Evolutionary conservation across 2,329 filamentous ascomycete species (phyloP), one percentile per base, ranked within the genome.

Genomic region (Sporothrix sp.): DNA sequence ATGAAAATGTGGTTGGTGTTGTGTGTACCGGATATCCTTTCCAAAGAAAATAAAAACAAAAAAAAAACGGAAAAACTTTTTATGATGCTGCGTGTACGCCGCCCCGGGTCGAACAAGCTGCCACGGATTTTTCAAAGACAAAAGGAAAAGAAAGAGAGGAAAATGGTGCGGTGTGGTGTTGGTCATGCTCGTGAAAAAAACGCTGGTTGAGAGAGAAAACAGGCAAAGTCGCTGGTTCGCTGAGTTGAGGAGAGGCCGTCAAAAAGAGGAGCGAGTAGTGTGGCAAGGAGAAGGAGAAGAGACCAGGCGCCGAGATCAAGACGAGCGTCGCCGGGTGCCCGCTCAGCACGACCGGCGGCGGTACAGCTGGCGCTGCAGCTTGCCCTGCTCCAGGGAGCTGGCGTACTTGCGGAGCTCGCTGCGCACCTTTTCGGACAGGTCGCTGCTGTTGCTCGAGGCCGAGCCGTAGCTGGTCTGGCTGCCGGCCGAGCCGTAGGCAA

Each of bases 321-420:
- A 23, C 9, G 21, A 6, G 21, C 38, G 32, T n/a, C 20, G 20
- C 18, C 11, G 43, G n/a, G 35, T 18, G n/a, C n/a, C n/a, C n/a
- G n/a, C n/a, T 36, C 51, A 80, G 62, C 74, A 71, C 27, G 77
- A 75, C 70, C 81, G 68, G 61, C 77, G 69, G 58, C 77, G 74
- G 59, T 78, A 74, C 48, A 71, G 64, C 54, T 87, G 77, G 51
- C 85, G 74, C 60, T 78, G 75, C 50, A 72, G 63, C 55, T 86
- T 78, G 52, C 85, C 82, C 58, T 89, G 85, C 67, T 96, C 90
- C 64, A 96, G 95, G 2, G 85, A 88, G 63, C 84, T 86, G 58
- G 87, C 86, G 67, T 96, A 96, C 58, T 85, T 84, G 63, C 84
- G 81, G 32, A 96, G 78, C 65, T 95, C 88, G 66, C 79, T 82